Conservation (phyloP, 2,329 filamentous ascomycete species). For the Bimuria novae-zelandiae region DNA sequence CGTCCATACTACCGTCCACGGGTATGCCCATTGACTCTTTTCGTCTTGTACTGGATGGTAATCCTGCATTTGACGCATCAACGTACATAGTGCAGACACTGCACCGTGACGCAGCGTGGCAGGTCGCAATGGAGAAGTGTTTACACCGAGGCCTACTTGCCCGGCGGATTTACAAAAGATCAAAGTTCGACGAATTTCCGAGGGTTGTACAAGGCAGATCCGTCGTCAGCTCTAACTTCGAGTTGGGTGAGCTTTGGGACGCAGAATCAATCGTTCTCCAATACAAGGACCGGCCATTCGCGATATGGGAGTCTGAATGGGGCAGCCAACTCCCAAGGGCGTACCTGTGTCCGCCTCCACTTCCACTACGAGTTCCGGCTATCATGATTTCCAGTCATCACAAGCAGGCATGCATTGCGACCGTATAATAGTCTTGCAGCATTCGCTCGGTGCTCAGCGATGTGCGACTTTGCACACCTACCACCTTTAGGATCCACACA, state of each 20-base stretch:
- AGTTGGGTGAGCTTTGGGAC: not conserved
- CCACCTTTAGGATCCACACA: no score
- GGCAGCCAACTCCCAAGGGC: no score
- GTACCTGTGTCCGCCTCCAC: no score
- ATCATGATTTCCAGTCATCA: no score
- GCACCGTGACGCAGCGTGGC: conserved; percentile 4
- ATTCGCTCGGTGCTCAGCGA: no score
- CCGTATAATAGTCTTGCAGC: no score
- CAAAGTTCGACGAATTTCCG: not conserved
- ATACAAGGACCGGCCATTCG: no score
- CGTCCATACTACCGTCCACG: not conserved
- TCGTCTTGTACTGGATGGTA: conserved; percentile 13
- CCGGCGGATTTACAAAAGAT: no score
- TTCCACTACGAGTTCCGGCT: no score
- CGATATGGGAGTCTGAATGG: no score
- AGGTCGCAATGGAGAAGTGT: not conserved
- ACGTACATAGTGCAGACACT: conserved; percentile 1
- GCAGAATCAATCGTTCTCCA: not conserved
- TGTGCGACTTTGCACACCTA: no score
- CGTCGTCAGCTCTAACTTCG: not conserved
- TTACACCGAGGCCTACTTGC: not conserved
- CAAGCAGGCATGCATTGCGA: no score
- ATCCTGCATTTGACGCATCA: not conserved
- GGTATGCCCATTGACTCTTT: conserved; percentile 16
- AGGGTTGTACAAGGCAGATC: not conserved